Evolutionary conservation across 257 asterid species (phyloP), one percentile per base, ranked within the genome.

Genomic region (Henckelia pumila): DNA sequence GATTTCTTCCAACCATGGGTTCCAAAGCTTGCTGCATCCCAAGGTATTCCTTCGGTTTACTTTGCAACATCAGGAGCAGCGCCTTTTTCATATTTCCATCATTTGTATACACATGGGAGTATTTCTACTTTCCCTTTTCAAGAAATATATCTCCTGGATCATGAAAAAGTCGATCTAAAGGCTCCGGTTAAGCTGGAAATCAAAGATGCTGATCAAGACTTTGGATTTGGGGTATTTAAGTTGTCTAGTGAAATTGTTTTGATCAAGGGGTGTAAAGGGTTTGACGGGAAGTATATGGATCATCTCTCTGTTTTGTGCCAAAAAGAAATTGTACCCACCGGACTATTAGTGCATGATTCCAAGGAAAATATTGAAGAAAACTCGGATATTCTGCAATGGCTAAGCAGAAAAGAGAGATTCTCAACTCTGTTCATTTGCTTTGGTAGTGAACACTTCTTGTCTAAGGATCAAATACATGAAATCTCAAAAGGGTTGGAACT

Each of bases 1-100:
- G 91, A 85, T 61, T 21, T 26, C 6, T 78, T 78, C 70, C 86
- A 85, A 21, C 85, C 86, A 4, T 82, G 91, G 91, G 84, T 81
- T 7, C 76, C 85, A 0, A 75, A 75, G n/a, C 22, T 72, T 7
- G 88, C 88, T 30, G 32, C 70, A 5, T 56, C 81, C 5, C 71
- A 21, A 47, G 72, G 72, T 6, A 63, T 82, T 0, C 83, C 80
- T 3, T 68, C 79, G 7, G 78, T 85, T 16, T 23, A 58, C 52
- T 85, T 82, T 59, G 29, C 68, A 0, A 65, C 83, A 6, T 1
- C 79, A 0, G 76, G 85, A 8, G 78, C 88, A 4, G 28, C 85
- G 1, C 2, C 78, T 0, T 11, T 28, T 23, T 70, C 83, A 0
- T 80, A 32, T n/a, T 69, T 53, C 74, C 65, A 76, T 29, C 88